Conservation (phyloP, 2,329 filamentous ascomycete species). For the Calonectria pteridis region DNA sequence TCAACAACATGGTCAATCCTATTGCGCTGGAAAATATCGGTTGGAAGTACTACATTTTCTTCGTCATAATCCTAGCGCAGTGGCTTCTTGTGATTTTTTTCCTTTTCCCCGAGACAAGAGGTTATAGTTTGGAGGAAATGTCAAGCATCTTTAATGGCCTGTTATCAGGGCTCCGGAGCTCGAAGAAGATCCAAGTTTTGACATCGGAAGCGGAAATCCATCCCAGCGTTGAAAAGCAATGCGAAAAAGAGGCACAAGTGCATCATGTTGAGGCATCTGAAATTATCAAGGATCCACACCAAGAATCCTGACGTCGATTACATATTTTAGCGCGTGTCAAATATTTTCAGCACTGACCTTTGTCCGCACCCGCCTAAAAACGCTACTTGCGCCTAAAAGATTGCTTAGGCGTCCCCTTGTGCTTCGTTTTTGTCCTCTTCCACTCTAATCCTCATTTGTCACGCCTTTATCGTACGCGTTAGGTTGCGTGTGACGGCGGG, state of each 20-base stretch:
- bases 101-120: constrained; percentile 47
- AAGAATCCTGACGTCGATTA: neutral
- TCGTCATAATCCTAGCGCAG: constrained; percentile 46
- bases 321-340: neutral
- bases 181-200: neutral
- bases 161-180: neutral
- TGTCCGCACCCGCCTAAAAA: neutral
- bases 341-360: neutral
- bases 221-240: neutral
- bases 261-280: neutral
- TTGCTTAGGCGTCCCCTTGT: no score
- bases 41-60: constrained; percentile 56
- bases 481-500: neutral
- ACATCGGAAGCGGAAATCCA: neutral
- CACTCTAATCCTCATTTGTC: neutral
- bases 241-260: neutral
- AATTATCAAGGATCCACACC: neutral
- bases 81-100: constrained; percentile 50
- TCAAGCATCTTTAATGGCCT: constrained; percentile 38
- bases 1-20: constrained; percentile 54
- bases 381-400: neutral
- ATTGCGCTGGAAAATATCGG: constrained; percentile 49
- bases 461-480: neutral
- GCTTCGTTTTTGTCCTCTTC: neutral
- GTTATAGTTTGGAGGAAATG: constrained; percentile 42